Conservation (phyloP, 805 yeast genomes). For the Metschnikowia drakensbergensis region DNA sequence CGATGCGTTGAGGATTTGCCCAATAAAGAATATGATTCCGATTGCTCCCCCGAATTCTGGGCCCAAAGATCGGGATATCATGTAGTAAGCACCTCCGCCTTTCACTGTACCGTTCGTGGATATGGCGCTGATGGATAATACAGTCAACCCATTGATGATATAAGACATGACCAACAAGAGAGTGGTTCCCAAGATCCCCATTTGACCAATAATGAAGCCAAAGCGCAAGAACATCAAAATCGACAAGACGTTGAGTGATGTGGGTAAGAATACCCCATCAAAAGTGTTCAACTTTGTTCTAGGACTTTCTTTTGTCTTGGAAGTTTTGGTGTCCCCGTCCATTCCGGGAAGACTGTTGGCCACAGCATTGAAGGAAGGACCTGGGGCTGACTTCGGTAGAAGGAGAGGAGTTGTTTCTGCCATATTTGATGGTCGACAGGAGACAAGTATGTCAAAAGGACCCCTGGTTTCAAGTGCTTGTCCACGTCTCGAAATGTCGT, state of each 20-base stretch:
- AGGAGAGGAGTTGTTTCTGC: constrained; percentile 16
- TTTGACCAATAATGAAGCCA: constrained; percentile 92
- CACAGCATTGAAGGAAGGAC: background rate
- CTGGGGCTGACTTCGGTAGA: constrained; percentile 16
- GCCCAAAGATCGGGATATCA: constrained; percentile 92
- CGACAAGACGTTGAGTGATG: constrained; percentile 86
- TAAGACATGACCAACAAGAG: constrained; percentile 68
- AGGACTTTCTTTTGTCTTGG: background rate
- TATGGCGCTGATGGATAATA: constrained; percentile 88
- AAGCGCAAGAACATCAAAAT: constrained; percentile 93
- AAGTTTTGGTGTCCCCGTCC: background rate
- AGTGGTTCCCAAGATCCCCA: constrained; percentile 81
- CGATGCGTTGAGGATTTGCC: constrained; percentile 88
- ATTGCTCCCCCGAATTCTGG: constrained; percentile 99
- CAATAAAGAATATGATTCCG: constrained; percentile 89
- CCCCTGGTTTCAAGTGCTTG: too few relatives aligned
- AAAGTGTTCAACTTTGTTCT: constrained; percentile 65
- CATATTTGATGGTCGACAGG: constrained; percentile 5
- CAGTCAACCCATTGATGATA: constrained; percentile 76
- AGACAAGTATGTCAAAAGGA: background rate
- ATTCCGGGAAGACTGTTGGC: background rate
- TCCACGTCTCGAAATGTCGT: background rate
- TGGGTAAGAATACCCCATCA: constrained; percentile 91
- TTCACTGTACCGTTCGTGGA: constrained; percentile 96
- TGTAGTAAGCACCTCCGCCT: constrained; percentile 98